Conservation (phyloP, 2,329 filamentous ascomycete species). For the Gaeumannomyces sp. region DNA sequence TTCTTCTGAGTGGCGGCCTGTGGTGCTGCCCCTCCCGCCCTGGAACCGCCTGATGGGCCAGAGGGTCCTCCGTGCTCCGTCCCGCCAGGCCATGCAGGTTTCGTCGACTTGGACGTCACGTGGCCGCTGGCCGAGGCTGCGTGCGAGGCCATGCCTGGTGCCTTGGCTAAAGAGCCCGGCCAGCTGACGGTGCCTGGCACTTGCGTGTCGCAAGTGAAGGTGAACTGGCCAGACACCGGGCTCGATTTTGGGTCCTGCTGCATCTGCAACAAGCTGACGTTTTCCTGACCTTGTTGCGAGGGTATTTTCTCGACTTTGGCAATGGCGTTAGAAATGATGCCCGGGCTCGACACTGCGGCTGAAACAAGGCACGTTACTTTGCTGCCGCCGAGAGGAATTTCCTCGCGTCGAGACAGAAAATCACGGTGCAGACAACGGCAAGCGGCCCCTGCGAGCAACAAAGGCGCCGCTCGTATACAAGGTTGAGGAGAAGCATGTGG, state of each 20-base stretch:
- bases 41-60: not conserved
- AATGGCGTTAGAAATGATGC: constrained; percentile 89
- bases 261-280: constrained; percentile 70
- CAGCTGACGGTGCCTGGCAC: constrained; percentile 73
- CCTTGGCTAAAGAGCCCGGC: constrained; percentile 43
- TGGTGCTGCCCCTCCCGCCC: not conserved
- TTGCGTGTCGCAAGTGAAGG: constrained; percentile 91
- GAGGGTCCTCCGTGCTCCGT: not conserved
- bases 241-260: constrained; percentile 52
- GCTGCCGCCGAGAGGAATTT: not conserved
- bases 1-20: constrained; percentile 39
- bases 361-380: not conserved
- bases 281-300: constrained; percentile 63
- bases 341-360: constrained; percentile 29
- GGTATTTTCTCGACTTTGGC: constrained; percentile 74
- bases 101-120: not conserved
- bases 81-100: constrained; percentile 2
- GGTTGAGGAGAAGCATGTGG: not conserved
- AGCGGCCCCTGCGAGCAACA: not conserved
- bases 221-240: constrained; percentile 81
- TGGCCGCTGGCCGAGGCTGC: not conserved
- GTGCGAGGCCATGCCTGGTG: constrained; percentile 14
- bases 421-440: not conserved
- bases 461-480: not conserved
- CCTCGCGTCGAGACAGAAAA: not conserved